phyloP scores from a whole-genome alignment of 2,329 filamentous ascomycete genomes.

The Aspergillus pseudoglaucus region DNA sequence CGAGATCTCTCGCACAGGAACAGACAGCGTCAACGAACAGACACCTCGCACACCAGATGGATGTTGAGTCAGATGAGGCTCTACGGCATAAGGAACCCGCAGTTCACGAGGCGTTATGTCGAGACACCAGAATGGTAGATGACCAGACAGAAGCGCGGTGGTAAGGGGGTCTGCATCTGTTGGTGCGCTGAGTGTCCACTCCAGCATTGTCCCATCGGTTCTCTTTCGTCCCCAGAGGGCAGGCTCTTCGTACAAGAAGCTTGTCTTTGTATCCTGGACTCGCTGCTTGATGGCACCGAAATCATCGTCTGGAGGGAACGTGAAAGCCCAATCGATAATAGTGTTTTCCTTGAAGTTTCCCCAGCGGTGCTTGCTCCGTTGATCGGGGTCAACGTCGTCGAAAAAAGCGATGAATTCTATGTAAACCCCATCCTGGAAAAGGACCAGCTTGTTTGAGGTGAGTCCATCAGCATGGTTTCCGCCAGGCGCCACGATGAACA shows the following conservation, averaged over 20 bases:
- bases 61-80: background rate
- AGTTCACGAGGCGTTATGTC: background rate
- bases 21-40: background rate
- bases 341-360: conserved; percentile 11
- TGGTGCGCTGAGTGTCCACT: background rate
- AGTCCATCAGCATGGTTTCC: conserved; percentile 14
- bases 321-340: conserved; percentile 16
- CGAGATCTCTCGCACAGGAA: background rate
- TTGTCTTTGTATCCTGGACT: background rate
- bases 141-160: background rate
- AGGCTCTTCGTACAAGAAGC: background rate
- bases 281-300: conserved; percentile 8
- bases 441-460: conserved; percentile 13
- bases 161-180: background rate
- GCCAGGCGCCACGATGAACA: conserved; percentile 11
- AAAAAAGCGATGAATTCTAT: conserved; percentile 16
- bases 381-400: conserved; percentile 10
- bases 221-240: background rate
- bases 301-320: conserved; percentile 7
- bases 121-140: background rate
- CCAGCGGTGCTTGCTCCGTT: conserved; percentile 13
- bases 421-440: conserved; percentile 12
- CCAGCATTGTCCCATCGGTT: background rate
- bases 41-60: background rate
- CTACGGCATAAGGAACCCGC: background rate